A percentile compares a stretch with the other conserved stretches of the same genome.
These are phyloP conservation scores for Penicillium capsulatum DNA, from an alignment of 2,329 filamentous ascomycete genomes.

Conservation along the genomic window DNA sequence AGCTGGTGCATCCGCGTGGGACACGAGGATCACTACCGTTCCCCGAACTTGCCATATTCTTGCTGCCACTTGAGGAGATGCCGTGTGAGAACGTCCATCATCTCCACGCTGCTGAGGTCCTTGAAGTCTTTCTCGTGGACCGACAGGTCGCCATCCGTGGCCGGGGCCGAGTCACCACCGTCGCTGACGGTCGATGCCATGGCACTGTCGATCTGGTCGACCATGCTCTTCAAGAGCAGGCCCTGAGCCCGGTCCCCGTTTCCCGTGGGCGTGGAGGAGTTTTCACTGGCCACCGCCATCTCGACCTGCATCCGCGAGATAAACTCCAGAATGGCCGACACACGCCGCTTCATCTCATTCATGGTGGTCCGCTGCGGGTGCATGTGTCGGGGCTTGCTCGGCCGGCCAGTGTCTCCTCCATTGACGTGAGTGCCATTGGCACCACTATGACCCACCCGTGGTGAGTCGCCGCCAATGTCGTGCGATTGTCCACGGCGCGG, in stretches of 20 bases:
- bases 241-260: slow-evolving; percentile 36
- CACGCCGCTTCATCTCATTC: slow-evolving; percentile 82
- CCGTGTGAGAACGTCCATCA: slow-evolving; percentile 82
- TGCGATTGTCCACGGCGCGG: slow-evolving; percentile 41
- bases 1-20: slow-evolving; percentile 9
- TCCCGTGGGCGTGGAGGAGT: slow-evolving; percentile 37
- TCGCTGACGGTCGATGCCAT: slow-evolving; percentile 26
- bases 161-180: slow-evolving; percentile 24
- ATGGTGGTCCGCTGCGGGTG: slow-evolving; percentile 64
- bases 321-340: slow-evolving; percentile 80
- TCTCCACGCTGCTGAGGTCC: slow-evolving; percentile 72
- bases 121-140: slow-evolving; percentile 58
- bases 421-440: slow-evolving; percentile 51
- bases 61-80: slow-evolving; percentile 83
- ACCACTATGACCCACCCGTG: slow-evolving; percentile 28
- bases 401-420: slow-evolving; percentile 54
- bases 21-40: slow-evolving; percentile 37
- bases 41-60: slow-evolving; percentile 56
- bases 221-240: slow-evolving; percentile 32
- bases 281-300: slow-evolving; percentile 60
- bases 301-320: slow-evolving; percentile 87
- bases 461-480: slow-evolving; percentile 39
- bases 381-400: slow-evolving; percentile 57
- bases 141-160: slow-evolving; percentile 23
- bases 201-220: slow-evolving; percentile 33